These are phyloP conservation scores for Aspergillus hiratsukae DNA, from an alignment of 2,329 filamentous ascomycete species.

Conservation along the genomic window DNA sequence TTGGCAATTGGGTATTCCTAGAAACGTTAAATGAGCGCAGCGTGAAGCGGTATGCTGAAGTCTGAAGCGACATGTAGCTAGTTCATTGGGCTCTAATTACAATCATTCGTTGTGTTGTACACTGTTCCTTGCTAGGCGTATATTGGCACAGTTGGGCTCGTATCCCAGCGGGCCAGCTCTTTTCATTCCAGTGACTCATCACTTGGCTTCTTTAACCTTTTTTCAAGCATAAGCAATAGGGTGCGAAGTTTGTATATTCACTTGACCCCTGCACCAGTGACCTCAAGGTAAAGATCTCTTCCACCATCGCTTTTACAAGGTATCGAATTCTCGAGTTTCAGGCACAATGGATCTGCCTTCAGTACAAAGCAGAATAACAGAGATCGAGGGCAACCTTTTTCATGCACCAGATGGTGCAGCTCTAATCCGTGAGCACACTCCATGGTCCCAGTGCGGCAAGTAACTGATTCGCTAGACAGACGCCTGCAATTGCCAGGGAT, in stretches of 20 bases:
- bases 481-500: slow-evolving; percentile 56
- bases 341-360: not conserved
- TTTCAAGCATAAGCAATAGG: not conserved
- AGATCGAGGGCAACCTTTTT: slow-evolving; percentile 49
- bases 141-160: not conserved
- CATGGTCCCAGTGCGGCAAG: not conserved
- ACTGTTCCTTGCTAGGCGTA: not conserved
- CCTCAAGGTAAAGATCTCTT: not conserved
- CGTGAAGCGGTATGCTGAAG: not conserved
- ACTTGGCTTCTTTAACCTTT: not conserved
- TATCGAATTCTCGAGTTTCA: not conserved
- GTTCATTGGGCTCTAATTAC: not conserved
- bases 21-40: not conserved
- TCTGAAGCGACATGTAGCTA: not conserved
- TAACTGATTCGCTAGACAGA: slow-evolving; percentile 30
- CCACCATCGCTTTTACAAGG: not conserved
- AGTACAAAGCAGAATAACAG: slow-evolving; percentile 18
- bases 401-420: slow-evolving; percentile 46
- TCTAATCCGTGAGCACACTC: slow-evolving; percentile 43
- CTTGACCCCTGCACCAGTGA: not conserved
- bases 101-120: not conserved
- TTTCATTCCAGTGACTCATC: not conserved
- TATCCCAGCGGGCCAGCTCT: not conserved
- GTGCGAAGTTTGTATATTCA: not conserved
- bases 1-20: not conserved